Percentiles rank a stretch among this genome's conserved stretches.
These are phyloP conservation scores for Psidium friedrichsthalianum DNA, from an alignment of 345 rosid species.

Conservation along the genomic window DNA sequence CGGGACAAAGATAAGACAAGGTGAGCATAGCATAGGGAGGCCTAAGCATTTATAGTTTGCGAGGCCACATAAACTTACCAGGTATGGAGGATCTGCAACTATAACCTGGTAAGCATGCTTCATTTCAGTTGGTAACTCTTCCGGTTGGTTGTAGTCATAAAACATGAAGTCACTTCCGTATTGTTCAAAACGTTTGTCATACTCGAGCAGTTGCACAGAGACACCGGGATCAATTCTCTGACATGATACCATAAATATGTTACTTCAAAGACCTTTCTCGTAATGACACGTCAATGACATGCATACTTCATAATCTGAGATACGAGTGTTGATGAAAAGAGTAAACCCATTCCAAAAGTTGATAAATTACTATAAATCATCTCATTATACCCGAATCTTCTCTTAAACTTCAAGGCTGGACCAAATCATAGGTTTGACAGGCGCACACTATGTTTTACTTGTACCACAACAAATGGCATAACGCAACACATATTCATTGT, in stretches of 20 bases:
- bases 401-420: background rate
- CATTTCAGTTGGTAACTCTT: constrained; percentile 46
- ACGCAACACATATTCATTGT: background rate
- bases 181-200: constrained; percentile 63
- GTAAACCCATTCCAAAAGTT: background rate
- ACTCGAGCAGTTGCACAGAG: constrained; percentile 57
- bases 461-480: background rate
- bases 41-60: background rate
- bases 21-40: background rate
- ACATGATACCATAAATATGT: background rate
- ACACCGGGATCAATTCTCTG: constrained; percentile 54
- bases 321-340: background rate
- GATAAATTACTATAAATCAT: background rate
- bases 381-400: background rate
- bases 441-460: background rate
- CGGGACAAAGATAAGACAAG: background rate
- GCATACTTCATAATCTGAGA: background rate
- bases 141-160: constrained; percentile 74
- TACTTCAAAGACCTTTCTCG: background rate
- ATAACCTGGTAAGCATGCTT: constrained; percentile 53
- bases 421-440: background rate
- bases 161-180: constrained; percentile 65
- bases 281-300: background rate
- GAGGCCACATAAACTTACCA: constrained; percentile 28
- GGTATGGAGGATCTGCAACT: constrained; percentile 93